These are phyloP conservation scores for Podila verticillata DNA, from an alignment of 192 early-diverging fungal species.

Conservation along the genomic window DNA sequence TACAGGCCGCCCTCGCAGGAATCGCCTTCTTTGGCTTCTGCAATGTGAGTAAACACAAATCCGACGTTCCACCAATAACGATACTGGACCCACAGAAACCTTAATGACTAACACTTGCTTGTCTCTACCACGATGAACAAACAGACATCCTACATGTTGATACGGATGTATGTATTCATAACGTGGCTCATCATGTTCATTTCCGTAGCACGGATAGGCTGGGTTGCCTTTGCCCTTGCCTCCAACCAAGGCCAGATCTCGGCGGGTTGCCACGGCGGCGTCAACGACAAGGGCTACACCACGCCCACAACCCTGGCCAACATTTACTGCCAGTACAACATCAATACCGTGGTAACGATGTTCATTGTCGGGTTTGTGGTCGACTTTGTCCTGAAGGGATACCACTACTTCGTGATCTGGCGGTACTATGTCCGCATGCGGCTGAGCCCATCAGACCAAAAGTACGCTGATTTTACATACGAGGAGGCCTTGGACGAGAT, in stretches of 20 bases:
- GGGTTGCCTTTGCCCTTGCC: slow-evolving; percentile 45
- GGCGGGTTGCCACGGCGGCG: slow-evolving; percentile 26
- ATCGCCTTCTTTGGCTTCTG: slow-evolving; percentile 40
- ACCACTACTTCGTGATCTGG: slow-evolving; percentile 51
- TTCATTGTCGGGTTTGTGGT: slow-evolving; percentile 40
- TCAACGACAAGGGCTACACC: slow-evolving; percentile 36
- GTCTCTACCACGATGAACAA: too few species aligned
- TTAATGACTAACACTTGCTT: too few species aligned
- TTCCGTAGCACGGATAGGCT: slow-evolving; percentile 25
- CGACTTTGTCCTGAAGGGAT: slow-evolving; percentile 43
- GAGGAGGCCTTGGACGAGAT: slow-evolving; percentile 46
- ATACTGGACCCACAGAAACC: too few species aligned
- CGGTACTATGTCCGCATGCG: slow-evolving; percentile 51
- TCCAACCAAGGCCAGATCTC: slow-evolving; percentile 25
- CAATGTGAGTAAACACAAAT: slow-evolving; percentile 16
- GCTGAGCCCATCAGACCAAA: slow-evolving; percentile 28
- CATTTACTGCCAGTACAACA: slow-evolving; percentile 38
- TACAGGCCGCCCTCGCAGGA: slow-evolving; percentile 28
- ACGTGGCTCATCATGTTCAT: slow-evolving; percentile 35
- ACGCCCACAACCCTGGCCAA: slow-evolving; percentile 26
- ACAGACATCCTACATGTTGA: slow-evolving; percentile 51
- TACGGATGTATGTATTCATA: slow-evolving; percentile 37
- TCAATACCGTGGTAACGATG: slow-evolving; percentile 29
- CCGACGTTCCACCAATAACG: too few species aligned
- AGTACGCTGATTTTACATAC: slow-evolving; percentile 16